These are phyloP conservation scores for Arthroderma sp. DNA, from an alignment of 2,329 filamentous ascomycete genomes.

Conservation along the genomic window DNA sequence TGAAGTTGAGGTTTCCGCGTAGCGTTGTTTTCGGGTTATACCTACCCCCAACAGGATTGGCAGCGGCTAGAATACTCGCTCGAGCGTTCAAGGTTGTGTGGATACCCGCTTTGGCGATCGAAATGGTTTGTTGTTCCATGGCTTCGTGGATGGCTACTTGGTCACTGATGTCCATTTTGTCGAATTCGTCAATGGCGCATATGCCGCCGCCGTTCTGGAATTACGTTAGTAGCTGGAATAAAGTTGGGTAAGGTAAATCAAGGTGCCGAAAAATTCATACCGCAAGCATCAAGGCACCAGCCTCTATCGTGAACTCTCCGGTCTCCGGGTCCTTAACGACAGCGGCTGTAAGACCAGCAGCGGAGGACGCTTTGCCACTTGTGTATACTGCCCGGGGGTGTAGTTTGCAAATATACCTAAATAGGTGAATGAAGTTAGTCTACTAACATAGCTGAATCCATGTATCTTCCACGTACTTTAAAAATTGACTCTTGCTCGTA, in stretches of 20 bases:
- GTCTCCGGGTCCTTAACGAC: slow-evolving; percentile 98
- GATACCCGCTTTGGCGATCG: slow-evolving; percentile 95
- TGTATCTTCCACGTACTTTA: slow-evolving; percentile 46
- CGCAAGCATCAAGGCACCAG: slow-evolving; percentile 91
- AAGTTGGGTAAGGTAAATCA: too few species aligned
- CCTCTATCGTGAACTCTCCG: slow-evolving; percentile 96
- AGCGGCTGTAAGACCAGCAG: slow-evolving; percentile 89
- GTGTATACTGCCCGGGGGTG: slow-evolving; percentile 96
- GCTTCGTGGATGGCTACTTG: slow-evolving; percentile 99
- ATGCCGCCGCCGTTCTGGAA: slow-evolving; percentile 64
- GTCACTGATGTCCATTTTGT: slow-evolving; percentile 97
- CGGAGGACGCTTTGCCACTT: slow-evolving; percentile 92
- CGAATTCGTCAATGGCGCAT: slow-evolving; percentile 96
- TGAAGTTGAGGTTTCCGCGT: slow-evolving; percentile 95
- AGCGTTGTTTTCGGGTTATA: slow-evolving; percentile 91
- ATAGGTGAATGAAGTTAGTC: not conserved
- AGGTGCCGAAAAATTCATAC: slow-evolving; percentile 21
- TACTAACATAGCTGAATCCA: too few species aligned
- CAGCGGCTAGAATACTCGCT: slow-evolving; percentile 87
- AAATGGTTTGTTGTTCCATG: slow-evolving; percentile 99
- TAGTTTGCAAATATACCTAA: slow-evolving; percentile 78
- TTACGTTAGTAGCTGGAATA: slow-evolving; percentile 3
- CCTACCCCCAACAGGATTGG: slow-evolving; percentile 89
- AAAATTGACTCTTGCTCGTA: slow-evolving; percentile 93
- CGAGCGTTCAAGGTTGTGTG: slow-evolving; percentile 94